Conservation (phyloP, 2,329 filamentous ascomycete genomes). For the Myotisia sp. region DNA sequence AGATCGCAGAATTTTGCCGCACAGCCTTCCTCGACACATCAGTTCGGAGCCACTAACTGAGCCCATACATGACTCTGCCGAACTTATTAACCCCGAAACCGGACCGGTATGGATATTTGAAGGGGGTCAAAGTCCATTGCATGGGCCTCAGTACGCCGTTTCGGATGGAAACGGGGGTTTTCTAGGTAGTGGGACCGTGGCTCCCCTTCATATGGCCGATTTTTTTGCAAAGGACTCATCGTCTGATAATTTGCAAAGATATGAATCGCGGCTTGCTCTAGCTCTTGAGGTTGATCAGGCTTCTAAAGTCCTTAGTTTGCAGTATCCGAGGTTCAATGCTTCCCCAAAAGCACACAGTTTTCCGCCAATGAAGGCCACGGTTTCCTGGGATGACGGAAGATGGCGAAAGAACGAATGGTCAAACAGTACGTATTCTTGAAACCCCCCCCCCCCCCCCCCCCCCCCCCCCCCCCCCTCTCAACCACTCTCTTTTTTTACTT, state of each 20-base stretch:
- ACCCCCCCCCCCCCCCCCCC: no score
- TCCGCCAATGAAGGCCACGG: constrained; percentile 28
- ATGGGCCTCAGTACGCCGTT: constrained; percentile 27
- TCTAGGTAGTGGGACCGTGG: constrained; percentile 57
- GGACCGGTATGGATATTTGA: constrained; percentile 67
- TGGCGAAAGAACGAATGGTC: background rate
- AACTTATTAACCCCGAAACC: constrained; percentile 13
- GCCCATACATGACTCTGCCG: constrained; percentile 5
- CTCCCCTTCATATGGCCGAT: constrained; percentile 46
- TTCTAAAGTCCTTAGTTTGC: constrained; percentile 49
- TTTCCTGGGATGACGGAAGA: constrained; percentile 16
- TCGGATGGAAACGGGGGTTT: constrained; percentile 50
- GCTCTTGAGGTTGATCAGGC: constrained; percentile 67
- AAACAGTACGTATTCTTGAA: no score
- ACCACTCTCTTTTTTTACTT: no score
- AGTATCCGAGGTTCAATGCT: constrained; percentile 13
- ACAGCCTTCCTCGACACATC: constrained; percentile 24
- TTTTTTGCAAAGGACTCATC: constrained; percentile 39
- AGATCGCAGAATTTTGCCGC: constrained; percentile 15
- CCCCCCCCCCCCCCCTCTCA: no score
- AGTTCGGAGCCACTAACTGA: constrained; percentile 14
- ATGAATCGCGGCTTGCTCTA: constrained; percentile 60
- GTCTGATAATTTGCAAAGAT: constrained; percentile 51
- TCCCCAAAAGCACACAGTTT: constrained; percentile 17
- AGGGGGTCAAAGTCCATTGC: constrained; percentile 40